Evolutionary conservation across 345 rosid genomes (phyloP), one percentile per base, ranked within the genome.

Genomic region (Physaria fendleri): DNA sequence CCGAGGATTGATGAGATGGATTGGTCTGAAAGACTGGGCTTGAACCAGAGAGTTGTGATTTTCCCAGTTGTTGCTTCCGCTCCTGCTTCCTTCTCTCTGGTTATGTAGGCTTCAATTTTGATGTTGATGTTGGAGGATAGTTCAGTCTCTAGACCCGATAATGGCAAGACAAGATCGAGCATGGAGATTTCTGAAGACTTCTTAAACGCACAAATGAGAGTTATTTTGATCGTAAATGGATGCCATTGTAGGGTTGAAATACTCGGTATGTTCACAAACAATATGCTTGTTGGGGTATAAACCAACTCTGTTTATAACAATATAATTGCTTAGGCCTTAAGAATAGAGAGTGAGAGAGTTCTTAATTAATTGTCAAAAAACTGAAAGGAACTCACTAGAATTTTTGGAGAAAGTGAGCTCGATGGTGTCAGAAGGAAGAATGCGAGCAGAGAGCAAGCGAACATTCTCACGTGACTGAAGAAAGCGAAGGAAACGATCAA

Each of bases 201-300:
- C 55, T 77, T 85, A 69, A 88, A 85, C 1, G 85, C 72, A 23
- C 78, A 76, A 14, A 85, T 78, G 25, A 85, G 78, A 51, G 73
- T 44, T 10, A 88, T 33, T 49, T 71, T 64, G 7, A 92, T 56
- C 2, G 95, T 86, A 55, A 84, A 92, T 0, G 98, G 98, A 77
- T 92, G 98, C 98, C 98, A 92, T 52, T 92, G 95, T 42, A 84
- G 48, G 76, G 67, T 85, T 4, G 96, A 91, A 58, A 92, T 69
- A 66, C 74, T 56, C 1, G 98, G 91, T 38, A 92, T 82, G 59
- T 82, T 92, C 16, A 92, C 22, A 68, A 84, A 86, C 76, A 86
- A 2, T 48, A 78, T 73, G 77, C 96, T 92, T 0, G 90, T 80
- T 3, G 96, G 76, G 56, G 48, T 81, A 64, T 92, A 88, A 14